Percentiles rank a stretch among this genome's conserved stretches.
Evolutionary conservation across 2,329 filamentous ascomycete genomes (phyloP).

Genomic region (Bipolaris oryzae): DNA sequence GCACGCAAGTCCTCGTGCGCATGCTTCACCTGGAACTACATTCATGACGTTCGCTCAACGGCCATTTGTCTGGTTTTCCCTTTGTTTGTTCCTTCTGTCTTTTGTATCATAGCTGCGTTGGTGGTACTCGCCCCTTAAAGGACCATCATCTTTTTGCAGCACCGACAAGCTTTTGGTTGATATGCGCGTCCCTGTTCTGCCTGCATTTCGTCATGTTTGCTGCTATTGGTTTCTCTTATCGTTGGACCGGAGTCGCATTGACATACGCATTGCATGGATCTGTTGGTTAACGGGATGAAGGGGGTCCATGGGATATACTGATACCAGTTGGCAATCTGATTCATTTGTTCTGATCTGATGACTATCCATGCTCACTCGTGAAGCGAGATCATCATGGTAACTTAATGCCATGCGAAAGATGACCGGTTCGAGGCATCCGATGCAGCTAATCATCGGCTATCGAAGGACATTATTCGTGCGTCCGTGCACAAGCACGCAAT

Average conservation of each 20-base stretch:
- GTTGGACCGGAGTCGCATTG: constrained; percentile 1
- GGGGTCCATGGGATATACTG: constrained; percentile 8
- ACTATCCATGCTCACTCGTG: not conserved
- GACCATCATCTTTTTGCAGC: not conserved
- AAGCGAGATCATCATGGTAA: not conserved
- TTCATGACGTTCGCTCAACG: not conserved
- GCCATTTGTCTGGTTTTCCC: constrained; percentile 1
- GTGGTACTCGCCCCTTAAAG: not conserved
- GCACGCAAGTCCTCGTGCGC: not conserved
- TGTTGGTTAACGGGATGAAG: not conserved
- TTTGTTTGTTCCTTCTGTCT: not conserved
- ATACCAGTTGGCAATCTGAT: constrained; percentile 9
- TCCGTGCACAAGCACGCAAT: constrained; percentile 35
- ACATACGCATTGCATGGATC: constrained; percentile 4
- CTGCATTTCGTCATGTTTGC: not conserved
- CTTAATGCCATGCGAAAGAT: constrained; percentile 14
- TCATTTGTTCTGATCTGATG: not conserved
- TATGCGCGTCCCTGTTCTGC: not conserved
- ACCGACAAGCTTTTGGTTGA: not conserved
- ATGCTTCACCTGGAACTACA: not conserved
- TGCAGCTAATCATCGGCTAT: constrained; percentile 22
- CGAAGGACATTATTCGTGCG: constrained; percentile 16
- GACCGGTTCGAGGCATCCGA: constrained; percentile 20
- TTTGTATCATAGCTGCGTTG: not conserved
- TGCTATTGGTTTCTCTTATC: not conserved